Evolutionary conservation across 805 yeast genomes (phyloP), one percentile per base, ranked within the genome.

Genomic region (Zygosaccharomyces bailii): DNA sequence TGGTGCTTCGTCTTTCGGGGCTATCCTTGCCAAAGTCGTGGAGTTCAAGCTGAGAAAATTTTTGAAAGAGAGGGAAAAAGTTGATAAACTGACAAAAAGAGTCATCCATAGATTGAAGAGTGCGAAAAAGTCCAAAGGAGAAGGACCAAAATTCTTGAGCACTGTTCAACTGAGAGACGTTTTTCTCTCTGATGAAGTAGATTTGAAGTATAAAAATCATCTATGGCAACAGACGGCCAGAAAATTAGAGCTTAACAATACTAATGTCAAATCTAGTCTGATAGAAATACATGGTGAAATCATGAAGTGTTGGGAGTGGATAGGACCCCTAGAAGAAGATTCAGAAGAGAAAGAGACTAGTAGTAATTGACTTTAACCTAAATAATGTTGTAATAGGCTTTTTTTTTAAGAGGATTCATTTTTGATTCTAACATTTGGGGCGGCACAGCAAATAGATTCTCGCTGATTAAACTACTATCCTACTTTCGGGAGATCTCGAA

Each of bases 241-340:
- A 16, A 69, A 66, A 24, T 74, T 89, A 4, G 95, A 86, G 52
- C 44, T 51, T 25, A 65, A 68, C 35, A 84, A 86, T 60, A 69
- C 84, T 17, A 83, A 82, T 55, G 78, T 89, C 9, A 75, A 80
- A 46, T 70, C 74, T 13, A 72, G 78, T 30, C 73, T 82, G 44
- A 66, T 78, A 44, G 97, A 89, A 60, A 73, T 82, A 21, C 85
- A 84, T 56, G 96, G 97, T 13, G 96, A 89, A 53, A 85, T 89
- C 48, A 79, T 85, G 74, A 80, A 80, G 58, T 86, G 86, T 27
- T 86, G 95, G 87, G 88, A 87, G 59, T 89, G 96, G 96, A 73
- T 81, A 29, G 79, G 81, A 7, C 64, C 65, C 25, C 42, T 11
- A 45, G 29, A 5, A 34, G 37, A 34, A 10, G 32, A 25, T 14